Evolutionary conservation across 306 rosid species (phyloP).

Genomic region (Pueraria montana): DNA sequence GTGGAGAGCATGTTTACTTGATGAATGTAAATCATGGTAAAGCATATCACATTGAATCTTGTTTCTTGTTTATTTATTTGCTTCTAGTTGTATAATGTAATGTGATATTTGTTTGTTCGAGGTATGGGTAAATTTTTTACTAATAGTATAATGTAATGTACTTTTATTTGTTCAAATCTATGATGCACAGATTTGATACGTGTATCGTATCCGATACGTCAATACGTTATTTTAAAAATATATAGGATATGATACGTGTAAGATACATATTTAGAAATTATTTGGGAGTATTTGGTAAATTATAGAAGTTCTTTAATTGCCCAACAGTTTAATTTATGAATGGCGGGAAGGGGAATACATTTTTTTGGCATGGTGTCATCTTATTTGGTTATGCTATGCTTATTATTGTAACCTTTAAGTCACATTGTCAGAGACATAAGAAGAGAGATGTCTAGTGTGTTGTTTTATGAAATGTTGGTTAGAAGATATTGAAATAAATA

Average conservation of each 20-base stretch:
- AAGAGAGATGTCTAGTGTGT: conserved; percentile 7
- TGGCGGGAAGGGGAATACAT: neutral
- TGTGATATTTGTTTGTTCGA: conserved; percentile 31
- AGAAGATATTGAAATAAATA: conserved; percentile 37
- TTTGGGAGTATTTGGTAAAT: conserved; percentile 10
- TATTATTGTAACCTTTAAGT: conserved; percentile 20
- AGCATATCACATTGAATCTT: conserved; percentile 34
- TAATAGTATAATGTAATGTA: neutral
- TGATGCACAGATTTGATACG: too few relatives aligned
- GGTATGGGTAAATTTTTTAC: neutral
- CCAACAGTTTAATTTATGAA: conserved; percentile 29
- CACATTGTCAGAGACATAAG: conserved; percentile 12
- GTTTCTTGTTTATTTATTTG: conserved; percentile 39
- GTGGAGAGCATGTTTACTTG: conserved; percentile 97
- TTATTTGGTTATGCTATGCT: conserved; percentile 36
- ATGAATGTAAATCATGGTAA: conserved; percentile 89
- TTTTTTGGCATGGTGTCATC: conserved; percentile 22
- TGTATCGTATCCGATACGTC: too few relatives aligned
- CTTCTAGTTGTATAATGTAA: neutral
- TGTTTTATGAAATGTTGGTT: conserved; percentile 24
- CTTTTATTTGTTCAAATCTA: neutral
- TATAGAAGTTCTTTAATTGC: conserved; percentile 3
- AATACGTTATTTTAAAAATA: too few relatives aligned
- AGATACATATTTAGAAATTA: too few relatives aligned
- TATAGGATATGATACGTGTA: too few relatives aligned